These are phyloP conservation scores for Rhizophlyctis rosea DNA, from an alignment of 192 early-diverging fungal genomes.

Conservation along the genomic window DNA sequence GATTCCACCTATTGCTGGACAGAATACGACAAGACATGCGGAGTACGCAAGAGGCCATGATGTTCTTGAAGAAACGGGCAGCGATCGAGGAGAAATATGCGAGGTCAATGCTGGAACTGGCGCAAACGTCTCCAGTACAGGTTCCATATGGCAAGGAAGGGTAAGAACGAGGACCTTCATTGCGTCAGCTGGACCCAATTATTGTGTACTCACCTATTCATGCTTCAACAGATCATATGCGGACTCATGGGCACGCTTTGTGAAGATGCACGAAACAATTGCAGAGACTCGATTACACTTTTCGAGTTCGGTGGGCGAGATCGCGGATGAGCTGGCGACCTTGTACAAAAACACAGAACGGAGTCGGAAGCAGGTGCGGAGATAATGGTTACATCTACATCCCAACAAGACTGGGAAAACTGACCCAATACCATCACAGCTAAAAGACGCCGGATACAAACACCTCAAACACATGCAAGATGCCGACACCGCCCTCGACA, in stretches of 20 bases:
- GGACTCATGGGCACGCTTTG: constrained; percentile 71
- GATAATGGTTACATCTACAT: neutral
- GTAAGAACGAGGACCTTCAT: constrained; percentile 31
- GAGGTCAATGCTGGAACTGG: constrained; percentile 71
- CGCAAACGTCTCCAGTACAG: constrained; percentile 44
- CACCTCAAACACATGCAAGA: constrained; percentile 76
- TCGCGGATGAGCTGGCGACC: constrained; percentile 76
- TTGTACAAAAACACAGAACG: constrained; percentile 76
- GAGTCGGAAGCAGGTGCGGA: constrained; percentile 69
- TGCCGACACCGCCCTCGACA: constrained; percentile 75
- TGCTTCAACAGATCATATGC: constrained; percentile 77
- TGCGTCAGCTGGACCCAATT: constrained; percentile 6
- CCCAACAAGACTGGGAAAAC: neutral
- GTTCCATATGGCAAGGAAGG: constrained; percentile 47
- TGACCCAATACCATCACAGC: constrained; percentile 36
- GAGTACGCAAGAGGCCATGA: constrained; percentile 55
- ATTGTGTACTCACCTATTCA: too few relatives aligned
- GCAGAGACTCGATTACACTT: constrained; percentile 80
- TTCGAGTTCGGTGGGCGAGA: constrained; percentile 61
- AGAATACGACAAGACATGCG: constrained; percentile 66
- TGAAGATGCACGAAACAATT: constrained; percentile 78
- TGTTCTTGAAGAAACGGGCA: constrained; percentile 86
- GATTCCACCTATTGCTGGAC: constrained; percentile 62
- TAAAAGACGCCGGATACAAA: constrained; percentile 76
- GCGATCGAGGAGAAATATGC: constrained; percentile 90